Evolutionary conservation across 2,329 filamentous ascomycete genomes (phyloP), one percentile per base, ranked within the genome.

Genomic region (Epichloe sylvatica): DNA sequence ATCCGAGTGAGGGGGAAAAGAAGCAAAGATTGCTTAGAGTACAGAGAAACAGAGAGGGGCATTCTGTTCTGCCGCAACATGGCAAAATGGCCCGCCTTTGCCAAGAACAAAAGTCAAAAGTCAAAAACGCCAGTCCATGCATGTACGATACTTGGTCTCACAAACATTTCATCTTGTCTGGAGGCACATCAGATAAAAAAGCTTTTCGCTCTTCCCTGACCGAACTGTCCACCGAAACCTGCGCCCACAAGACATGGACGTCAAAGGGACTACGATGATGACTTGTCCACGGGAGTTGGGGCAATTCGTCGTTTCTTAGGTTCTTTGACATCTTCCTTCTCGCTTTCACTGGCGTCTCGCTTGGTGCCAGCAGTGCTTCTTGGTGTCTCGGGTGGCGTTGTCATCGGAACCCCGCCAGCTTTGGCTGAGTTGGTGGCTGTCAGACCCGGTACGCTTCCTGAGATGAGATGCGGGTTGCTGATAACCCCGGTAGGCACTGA

Each of bases 331-430:
- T 76, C 72, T 15, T 75, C 74, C 44, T 73, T 71, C 35, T 78
- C 78, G 23, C 69, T 70, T 51, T 78, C 76, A 23, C 70, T 74
- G 12, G 72, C 72, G 30, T 82, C 78, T 54, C 78, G 70, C 62
- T 82, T 83, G 15, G 68, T 65, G 33, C 75, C 75, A 3, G 63
- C 60, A 43, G 60, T 60, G 38, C 62, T 65, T 39, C 75, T 74
- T 5, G 91, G 91, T 3, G 91, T 97, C 64, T 94, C 85, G 1
- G 91, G 92, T 2, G 92, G 91, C 7, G 91, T 96, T 37, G 86
- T 87, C 59, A 94, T 79, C 0, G 89, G 86, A 41, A 94, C 69
- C 0, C 76, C 74, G 0, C 72, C 71, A 3, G 78, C 70, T 58
- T 79, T 79, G 41, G 74, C 75, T 1, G 84, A 86, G 54, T 83